Base-by-base conservation (phyloP, 1,284 basidiomycete genomes). In the Austroboletus novae-zelandiae region DNA sequence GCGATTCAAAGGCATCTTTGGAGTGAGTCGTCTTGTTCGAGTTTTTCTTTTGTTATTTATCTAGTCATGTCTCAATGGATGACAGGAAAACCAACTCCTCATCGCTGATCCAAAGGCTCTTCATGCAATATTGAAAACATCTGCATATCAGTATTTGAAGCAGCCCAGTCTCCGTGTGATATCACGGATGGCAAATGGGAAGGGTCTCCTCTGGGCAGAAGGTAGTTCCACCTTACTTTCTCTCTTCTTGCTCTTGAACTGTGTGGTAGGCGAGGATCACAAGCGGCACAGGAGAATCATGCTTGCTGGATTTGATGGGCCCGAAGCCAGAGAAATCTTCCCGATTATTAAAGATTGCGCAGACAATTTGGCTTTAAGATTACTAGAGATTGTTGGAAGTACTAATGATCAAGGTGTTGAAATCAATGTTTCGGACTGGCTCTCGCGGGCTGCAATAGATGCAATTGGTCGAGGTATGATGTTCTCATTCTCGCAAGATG, bases 381-480 rank as follows among this genome's bases (percentile, higher is more conserved):
- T 76, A 78, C 70, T 65, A 43, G 74, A 79, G 23, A 54, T 64
- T 5, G 59, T 76, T 18, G 56, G 53, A 5, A 57, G 56, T 14
- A 53, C 53, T 6, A 47, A 58, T 0, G 61, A 63, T 6, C 57
- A 66, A 2, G 59, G 66, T 1, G 56, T 53, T n/a, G 65, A 74
- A 23, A 53, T 79, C 14, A 68, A 84, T 52, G 53, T 75, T 10
- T 55, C 66, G 10, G 30, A 53, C 5, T 76, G 73, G 71, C 36
- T 68, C 11, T 70, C 72, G 32, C 66, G 69, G 10, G 71, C 70
- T 3, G 66, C 73, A 3, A 51, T 78, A 27, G 76, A 77, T 61
- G 67, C 72, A 8, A 71, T 77, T n/a, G 75, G 74, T n/a, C 67
- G 71, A 55, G 73, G 75, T 76, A 52, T 10, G 43, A 4, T n/a